Conservation (phyloP, 2,329 filamentous ascomycete genomes). For the Aplosporella prunicola region DNA sequence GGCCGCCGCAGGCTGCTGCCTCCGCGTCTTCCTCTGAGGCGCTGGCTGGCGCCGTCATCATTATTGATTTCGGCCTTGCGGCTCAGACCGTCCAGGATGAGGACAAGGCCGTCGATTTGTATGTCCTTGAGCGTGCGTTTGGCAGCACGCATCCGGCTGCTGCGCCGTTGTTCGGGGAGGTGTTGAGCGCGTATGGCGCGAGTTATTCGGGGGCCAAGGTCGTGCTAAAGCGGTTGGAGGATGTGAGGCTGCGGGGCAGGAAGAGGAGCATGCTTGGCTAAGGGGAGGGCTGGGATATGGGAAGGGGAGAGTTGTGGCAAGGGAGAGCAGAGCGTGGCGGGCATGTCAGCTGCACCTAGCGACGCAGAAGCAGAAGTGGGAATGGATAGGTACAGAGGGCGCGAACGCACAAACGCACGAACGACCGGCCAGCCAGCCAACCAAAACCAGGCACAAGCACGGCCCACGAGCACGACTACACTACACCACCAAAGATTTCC, state of each 20-base stretch:
- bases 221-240: conserved; percentile 75
- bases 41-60: conserved; percentile 63
- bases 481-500: too few relatives aligned
- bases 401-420: too few relatives aligned
- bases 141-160: conserved; percentile 86
- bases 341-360: too few relatives aligned
- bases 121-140: conserved; percentile 91
- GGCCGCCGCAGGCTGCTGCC: conserved; percentile 17
- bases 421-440: too few relatives aligned
- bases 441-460: too few relatives aligned
- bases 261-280: conserved; percentile 97
- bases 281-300: conserved; percentile 15
- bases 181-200: conserved; percentile 64
- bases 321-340: too few relatives aligned
- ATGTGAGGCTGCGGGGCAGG: conserved; percentile 84
- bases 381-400: too few relatives aligned
- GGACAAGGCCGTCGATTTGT: conserved; percentile 89
- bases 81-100: conserved; percentile 75
- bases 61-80: conserved; percentile 93
- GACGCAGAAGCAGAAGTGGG: too few relatives aligned
- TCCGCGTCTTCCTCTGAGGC: conserved; percentile 13
- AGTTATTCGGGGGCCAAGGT: conserved; percentile 65
- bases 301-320: too few relatives aligned
- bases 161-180: conserved; percentile 62
- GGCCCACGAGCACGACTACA: too few relatives aligned